phyloP scores from a whole-genome alignment of 257 asterid genomes.

The Cinchona pubescens region DNA sequence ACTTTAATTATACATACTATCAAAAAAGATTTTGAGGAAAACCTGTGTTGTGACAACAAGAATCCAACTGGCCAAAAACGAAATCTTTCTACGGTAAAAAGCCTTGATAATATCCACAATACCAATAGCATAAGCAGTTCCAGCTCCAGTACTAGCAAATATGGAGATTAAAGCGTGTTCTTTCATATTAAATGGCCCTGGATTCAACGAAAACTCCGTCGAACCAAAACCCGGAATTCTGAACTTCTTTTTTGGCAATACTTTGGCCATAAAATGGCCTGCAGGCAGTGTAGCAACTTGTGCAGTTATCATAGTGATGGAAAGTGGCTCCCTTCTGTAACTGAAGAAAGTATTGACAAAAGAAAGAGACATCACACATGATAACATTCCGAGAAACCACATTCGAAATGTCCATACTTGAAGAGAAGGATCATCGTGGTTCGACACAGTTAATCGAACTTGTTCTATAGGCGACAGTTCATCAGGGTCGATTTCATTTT shows the following conservation, averaged over 20 bases:
- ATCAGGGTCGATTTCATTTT: background rate
- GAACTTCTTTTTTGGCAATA: slow-evolving; percentile 46
- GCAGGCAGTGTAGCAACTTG: slow-evolving; percentile 62
- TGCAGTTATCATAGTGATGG: slow-evolving; percentile 45
- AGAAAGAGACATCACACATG: slow-evolving; percentile 42
- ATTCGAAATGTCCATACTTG: slow-evolving; percentile 75
- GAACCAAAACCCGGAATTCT: slow-evolving; percentile 36
- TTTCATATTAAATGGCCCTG: slow-evolving; percentile 71
- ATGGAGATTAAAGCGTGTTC: slow-evolving; percentile 71
- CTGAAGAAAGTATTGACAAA: too few species aligned
- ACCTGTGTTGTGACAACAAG: slow-evolving; percentile 71
- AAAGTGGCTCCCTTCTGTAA: slow-evolving; percentile 44
- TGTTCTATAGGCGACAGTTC: slow-evolving; percentile 48
- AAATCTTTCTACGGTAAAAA: slow-evolving; percentile 44
- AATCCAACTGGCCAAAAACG: slow-evolving; percentile 48
- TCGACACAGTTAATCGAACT: slow-evolving; percentile 56
- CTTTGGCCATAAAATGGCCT: slow-evolving; percentile 58
- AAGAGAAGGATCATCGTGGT: slow-evolving; percentile 45
- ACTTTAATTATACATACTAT: background rate
- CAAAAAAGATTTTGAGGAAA: background rate
- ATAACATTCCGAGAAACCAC: slow-evolving; percentile 55
- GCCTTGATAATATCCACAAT: slow-evolving; percentile 60
- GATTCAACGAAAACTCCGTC: slow-evolving; percentile 51
- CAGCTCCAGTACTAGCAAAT: slow-evolving; percentile 71
- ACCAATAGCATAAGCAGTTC: slow-evolving; percentile 58